Base-by-base conservation (phyloP, 805 yeast species). In the Nakazawaea peltata region DNA sequence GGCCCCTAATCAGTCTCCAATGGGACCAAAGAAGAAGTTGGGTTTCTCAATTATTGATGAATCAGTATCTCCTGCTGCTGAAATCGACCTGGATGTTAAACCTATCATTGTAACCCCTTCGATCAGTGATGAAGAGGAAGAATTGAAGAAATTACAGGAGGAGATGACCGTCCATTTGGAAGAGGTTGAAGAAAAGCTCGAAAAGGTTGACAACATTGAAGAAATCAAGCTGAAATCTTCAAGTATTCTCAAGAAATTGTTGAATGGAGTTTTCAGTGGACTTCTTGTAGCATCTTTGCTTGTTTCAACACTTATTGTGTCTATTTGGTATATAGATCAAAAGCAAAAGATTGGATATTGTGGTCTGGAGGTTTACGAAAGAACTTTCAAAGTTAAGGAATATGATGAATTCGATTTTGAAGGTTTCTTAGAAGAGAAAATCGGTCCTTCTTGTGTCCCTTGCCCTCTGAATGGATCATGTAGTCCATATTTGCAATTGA, bases 391-490 rank as follows among this genome's bases (percentile, higher is more conserved):
- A 10, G 33, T 36, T 9, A 30, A 31, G 23, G 19, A 33, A 9
- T 16, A 27, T 28, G 40, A 36, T 12, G 19, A 32, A 19, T 36
- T 36, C 18, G 32, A 45, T 8, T 25, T 67, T 8, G 83, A 81
- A 27, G 46, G 54, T 0, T 56, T 61, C 38, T 53, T 81, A 38
- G 71, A 69, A 32, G 39, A 50, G 0, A 48, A 56, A 27, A 51
- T 68, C 33, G 67, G 68, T 32, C 94, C 94, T 2, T 30, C 45
- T 1, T 90, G 98, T 59, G 58, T 71, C 4, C 71, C 71, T 18
- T 90, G 97, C 51, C 97, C 97, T 2, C 70, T 66, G 3, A 78
- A 88, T 57, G 92, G 88, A 0, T 63, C 72, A 26, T 90, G 97
- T 57, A 74, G 67, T 43, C 72, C 75, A 17, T 52, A 66, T 30